phyloP scores from a whole-genome alignment of 306 rosid species.

The Castanea mollissima region DNA sequence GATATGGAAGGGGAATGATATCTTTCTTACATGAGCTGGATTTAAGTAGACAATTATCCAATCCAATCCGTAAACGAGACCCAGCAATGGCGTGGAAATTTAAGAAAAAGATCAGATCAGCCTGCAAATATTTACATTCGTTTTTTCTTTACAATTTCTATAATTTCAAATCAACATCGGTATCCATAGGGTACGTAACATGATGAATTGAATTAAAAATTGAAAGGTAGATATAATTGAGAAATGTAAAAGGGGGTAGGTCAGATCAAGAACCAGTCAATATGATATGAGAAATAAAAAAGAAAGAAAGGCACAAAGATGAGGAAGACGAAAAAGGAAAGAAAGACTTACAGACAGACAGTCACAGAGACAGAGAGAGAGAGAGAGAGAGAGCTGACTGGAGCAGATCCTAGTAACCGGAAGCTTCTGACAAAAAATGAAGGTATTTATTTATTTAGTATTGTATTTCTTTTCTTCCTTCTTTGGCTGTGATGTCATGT shows the following conservation, averaged over 20 bases:
- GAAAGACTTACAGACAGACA: neutral
- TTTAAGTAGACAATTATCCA: neutral
- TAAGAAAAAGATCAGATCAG: neutral
- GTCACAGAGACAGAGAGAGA: too few species aligned
- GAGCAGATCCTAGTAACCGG: neutral
- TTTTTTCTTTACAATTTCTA: neutral
- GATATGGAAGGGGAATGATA: neutral
- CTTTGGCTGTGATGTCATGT: neutral
- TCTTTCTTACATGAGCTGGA: neutral
- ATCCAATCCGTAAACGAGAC: neutral
- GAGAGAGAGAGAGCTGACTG: neutral
- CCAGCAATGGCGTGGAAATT: neutral
- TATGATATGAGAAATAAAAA: neutral
- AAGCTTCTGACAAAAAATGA: neutral
- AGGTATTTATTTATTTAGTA: too few species aligned
- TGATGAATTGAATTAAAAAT: neutral
- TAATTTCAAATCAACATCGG: neutral
- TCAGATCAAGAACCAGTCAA: slow-evolving; percentile 1
- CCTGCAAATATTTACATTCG: neutral
- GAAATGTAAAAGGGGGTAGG: neutral
- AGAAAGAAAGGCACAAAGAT: neutral
- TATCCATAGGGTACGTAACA: neutral
- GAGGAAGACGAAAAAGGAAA: neutral
- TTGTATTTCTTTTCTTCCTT: neutral
- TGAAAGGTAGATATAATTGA: neutral